Percentiles rank a stretch among this genome's conserved stretches.
phyloP scores from a whole-genome alignment of 2,329 filamentous ascomycete species.

The Gaeumannomyces tritici region DNA sequence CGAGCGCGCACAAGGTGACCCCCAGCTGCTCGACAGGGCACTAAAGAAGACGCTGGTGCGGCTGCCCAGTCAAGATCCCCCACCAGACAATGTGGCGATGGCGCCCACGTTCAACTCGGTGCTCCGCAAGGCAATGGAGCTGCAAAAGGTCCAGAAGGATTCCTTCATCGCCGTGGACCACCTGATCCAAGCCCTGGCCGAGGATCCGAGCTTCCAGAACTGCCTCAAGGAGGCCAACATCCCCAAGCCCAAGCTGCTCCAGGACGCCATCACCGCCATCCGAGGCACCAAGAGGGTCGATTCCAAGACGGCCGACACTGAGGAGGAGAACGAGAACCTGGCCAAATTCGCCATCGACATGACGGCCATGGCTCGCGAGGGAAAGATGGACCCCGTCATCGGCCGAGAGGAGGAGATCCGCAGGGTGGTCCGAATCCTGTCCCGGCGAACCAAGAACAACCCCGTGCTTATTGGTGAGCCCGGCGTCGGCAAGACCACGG shows the following conservation, averaged over 20 bases:
- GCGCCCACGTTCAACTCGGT: conserved; percentile 75
- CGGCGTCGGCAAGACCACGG: conserved; percentile 96
- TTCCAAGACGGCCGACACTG: conserved; percentile 88
- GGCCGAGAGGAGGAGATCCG: conserved; percentile 93
- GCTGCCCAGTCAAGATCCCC: conserved; percentile 87
- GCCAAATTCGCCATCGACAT: conserved; percentile 99
- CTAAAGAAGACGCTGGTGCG: conserved; percentile 89
- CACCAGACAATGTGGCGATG: conserved; percentile 78
- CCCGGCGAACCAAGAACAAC: conserved; percentile 95
- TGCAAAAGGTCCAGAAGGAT: conserved; percentile 97
- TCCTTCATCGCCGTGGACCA: conserved; percentile 92
- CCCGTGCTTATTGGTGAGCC: conserved; percentile 96
- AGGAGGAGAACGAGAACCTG: conserved; percentile 88
- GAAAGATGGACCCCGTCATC: conserved; percentile 96
- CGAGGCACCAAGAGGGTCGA: conserved; percentile 89
- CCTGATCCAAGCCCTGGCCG: conserved; percentile 74
- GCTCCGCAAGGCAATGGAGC: conserved; percentile 72
- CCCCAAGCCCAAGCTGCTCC: conserved; percentile 81
- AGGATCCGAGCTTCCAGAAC: conserved; percentile 65
- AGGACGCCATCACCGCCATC: conserved; percentile 84
- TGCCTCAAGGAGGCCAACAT: conserved; percentile 80
- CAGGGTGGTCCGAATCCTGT: conserved; percentile 83
- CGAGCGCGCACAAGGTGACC: conserved; percentile 86
- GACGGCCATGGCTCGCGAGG: conserved; percentile 91
- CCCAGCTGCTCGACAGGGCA: conserved; percentile 76